Evolutionary conservation across 2,329 filamentous ascomycete species (phyloP).

Genomic region (Trichoderma hamatum): DNA sequence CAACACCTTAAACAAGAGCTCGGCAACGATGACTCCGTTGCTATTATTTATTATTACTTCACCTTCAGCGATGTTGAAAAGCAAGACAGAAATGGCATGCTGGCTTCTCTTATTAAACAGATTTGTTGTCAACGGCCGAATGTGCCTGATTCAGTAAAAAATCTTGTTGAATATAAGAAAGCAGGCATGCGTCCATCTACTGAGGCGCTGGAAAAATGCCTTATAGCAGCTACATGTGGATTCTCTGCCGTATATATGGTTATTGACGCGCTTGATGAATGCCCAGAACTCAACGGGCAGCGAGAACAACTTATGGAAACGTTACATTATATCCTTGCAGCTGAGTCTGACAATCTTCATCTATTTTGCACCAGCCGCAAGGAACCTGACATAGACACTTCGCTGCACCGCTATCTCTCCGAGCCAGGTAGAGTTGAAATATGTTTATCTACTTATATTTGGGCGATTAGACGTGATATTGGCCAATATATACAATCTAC

Average conservation of each 20-base stretch:
- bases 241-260: constrained; percentile 16
- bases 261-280: constrained; percentile 25
- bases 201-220: not conserved
- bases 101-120: constrained; percentile 24
- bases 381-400: constrained; percentile 10
- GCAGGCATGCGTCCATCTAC: not conserved
- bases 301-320: constrained; percentile 3
- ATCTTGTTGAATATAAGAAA: not conserved
- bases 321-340: not conserved
- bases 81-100: constrained; percentile 18
- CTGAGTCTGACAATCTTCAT: constrained; percentile 11
- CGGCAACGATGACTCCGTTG: not conserved
- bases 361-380: constrained; percentile 23
- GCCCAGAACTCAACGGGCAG: not conserved
- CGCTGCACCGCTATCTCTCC: no score
- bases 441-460: no score
- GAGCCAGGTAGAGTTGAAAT: no score
- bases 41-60: constrained; percentile 18
- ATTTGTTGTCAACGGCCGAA: constrained; percentile 9
- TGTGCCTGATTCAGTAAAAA: constrained; percentile 14
- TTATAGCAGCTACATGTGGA: not conserved
- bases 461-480: no score
- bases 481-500: no score
- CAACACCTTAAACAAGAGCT: not conserved
- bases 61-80: constrained; percentile 21